These are phyloP conservation scores for Drechslera avenae DNA, from an alignment of 2,329 filamentous ascomycete species.

Conservation along the genomic window DNA sequence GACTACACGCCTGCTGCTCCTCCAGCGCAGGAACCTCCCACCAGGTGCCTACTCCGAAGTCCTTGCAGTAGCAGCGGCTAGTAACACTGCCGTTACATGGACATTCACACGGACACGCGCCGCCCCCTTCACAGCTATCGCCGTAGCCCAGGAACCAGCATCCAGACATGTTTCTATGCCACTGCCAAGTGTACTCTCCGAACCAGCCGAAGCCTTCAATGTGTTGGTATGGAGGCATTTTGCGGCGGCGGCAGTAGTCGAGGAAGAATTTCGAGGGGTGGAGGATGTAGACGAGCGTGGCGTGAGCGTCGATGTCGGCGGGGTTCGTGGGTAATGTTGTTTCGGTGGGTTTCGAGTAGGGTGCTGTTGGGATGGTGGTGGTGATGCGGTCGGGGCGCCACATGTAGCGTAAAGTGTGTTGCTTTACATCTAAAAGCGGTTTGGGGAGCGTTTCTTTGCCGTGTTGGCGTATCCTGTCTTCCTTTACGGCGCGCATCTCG, in stretches of 20 bases:
- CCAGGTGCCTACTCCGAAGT: slow-evolving; percentile 1
- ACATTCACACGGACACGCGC: background rate
- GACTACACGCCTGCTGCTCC: slow-evolving; percentile 7
- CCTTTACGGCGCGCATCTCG: slow-evolving; percentile 17
- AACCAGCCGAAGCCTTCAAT: slow-evolving; percentile 12
- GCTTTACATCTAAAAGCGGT: background rate
- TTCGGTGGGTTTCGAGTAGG: background rate
- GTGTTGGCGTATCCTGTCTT: slow-evolving; percentile 4
- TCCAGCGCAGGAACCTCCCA: slow-evolving; percentile 5
- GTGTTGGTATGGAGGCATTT: background rate
- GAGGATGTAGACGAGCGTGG: background rate
- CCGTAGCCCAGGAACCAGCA: slow-evolving; percentile 11
- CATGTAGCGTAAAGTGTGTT: background rate
- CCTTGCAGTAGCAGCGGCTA: slow-evolving; percentile 6
- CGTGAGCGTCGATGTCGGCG: slow-evolving; percentile 9
- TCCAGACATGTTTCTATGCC: slow-evolving; percentile 17
- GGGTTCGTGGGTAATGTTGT: slow-evolving; percentile 10
- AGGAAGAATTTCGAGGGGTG: background rate
- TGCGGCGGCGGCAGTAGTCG: background rate
- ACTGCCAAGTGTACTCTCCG: slow-evolving; percentile 14
- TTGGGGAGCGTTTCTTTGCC: background rate
- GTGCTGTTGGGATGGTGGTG: background rate
- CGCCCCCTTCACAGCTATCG: background rate
- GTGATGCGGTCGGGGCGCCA: background rate
- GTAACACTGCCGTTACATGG: background rate